A percentile compares a stretch with the other conserved stretches of the same genome.
Evolutionary conservation across 192 early-diverging fungal genomes (phyloP).

Genomic region (Backusella circina): DNA sequence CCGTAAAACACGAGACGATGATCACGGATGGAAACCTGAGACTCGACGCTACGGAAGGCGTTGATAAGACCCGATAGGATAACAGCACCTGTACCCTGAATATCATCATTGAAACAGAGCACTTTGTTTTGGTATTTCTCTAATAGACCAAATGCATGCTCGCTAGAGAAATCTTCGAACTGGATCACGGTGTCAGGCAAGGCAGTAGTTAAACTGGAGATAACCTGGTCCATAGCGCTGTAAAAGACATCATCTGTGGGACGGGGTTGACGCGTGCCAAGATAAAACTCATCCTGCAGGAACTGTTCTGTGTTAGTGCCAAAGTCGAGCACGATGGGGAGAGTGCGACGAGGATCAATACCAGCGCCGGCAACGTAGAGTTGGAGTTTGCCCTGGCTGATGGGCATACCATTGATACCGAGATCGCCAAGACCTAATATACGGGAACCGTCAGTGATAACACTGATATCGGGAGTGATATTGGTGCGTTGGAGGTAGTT

Average conservation of each 20-base stretch:
- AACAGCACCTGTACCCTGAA: conserved; percentile 92
- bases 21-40: conserved; percentile 60
- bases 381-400: conserved; percentile 93
- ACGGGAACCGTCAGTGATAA: conserved; percentile 92
- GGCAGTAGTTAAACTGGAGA: conserved; percentile 59
- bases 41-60: conserved; percentile 65
- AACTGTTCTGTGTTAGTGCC: conserved; percentile 85
- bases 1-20: conserved; percentile 93
- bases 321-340: conserved; percentile 91
- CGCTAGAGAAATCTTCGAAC: conserved; percentile 95
- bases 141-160: conserved; percentile 84
- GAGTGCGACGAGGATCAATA: conserved; percentile 78
- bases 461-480: conserved; percentile 76
- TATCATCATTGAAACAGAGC: conserved; percentile 95
- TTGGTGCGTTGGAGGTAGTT: conserved; percentile 65
- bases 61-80: conserved; percentile 92
- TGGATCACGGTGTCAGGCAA: conserved; percentile 88
- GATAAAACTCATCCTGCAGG: conserved; percentile 85
- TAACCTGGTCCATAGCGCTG: conserved; percentile 78
- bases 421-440: conserved; percentile 94
- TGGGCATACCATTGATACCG: conserved; percentile 94
- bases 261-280: conserved; percentile 72
- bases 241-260: conserved; percentile 70
- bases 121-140: conserved; percentile 72
- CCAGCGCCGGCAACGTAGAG: conserved; percentile 86